Evolutionary conservation across 2,329 filamentous ascomycete species (phyloP).

Genomic region (Alternaria sp.): DNA sequence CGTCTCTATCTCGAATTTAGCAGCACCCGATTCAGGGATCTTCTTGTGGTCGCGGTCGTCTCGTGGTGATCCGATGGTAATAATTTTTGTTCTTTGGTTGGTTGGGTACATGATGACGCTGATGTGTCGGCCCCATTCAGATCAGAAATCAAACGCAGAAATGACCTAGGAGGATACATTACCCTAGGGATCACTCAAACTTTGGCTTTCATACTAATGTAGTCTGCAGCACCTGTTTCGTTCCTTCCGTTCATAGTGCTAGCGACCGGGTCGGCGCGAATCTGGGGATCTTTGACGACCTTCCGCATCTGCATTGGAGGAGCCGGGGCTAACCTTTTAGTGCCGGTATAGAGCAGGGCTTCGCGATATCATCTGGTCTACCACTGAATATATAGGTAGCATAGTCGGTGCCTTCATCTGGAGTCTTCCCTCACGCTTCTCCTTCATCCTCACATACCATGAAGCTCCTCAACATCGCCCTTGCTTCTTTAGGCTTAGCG

Average conservation of each 20-base stretch:
- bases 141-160: background rate
- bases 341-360: background rate
- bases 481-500: constrained; percentile 40
- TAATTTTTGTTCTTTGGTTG: background rate
- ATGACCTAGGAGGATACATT: background rate
- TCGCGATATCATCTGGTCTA: background rate
- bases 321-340: background rate
- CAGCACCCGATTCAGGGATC: background rate
- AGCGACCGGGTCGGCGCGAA: background rate
- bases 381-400: background rate
- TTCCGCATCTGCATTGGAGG: constrained; percentile 6
- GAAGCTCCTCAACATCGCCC: constrained; percentile 38
- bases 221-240: background rate
- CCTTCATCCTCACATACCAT: constrained; percentile 18
- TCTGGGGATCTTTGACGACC: constrained; percentile 1
- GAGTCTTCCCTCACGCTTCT: constrained; percentile 2
- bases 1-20: background rate
- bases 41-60: background rate
- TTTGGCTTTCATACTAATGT: background rate
- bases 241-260: background rate
- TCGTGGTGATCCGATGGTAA: accelerated
- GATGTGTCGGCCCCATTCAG: background rate
- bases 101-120: background rate
- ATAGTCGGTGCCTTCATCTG: background rate
- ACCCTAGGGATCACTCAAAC: background rate